These are phyloP conservation scores for Lachancea kluyveri DNA, from an alignment of 805 yeast species.

Conservation along the genomic window DNA sequence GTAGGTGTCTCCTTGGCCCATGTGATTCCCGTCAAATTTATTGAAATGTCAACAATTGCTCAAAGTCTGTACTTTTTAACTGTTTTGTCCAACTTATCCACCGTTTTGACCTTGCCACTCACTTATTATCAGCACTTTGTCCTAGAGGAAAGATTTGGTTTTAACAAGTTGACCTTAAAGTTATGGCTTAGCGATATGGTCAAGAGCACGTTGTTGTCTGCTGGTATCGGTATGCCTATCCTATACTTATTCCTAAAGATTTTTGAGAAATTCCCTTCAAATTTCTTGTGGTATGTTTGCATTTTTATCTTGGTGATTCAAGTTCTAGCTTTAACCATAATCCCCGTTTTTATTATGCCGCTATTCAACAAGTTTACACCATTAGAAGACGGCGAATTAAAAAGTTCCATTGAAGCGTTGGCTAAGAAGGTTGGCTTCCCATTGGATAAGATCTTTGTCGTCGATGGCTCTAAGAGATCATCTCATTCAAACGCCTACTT, in stretches of 20 bases:
- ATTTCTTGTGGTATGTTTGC: constrained; percentile 77
- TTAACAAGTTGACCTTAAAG: constrained; percentile 73
- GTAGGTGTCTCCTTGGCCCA: constrained; percentile 37
- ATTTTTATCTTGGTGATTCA: constrained; percentile 65
- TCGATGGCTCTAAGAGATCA: constrained; percentile 96
- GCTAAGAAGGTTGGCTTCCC: constrained; percentile 81
- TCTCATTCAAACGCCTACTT: constrained; percentile 97
- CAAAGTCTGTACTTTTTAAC: constrained; percentile 65
- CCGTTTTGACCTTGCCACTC: constrained; percentile 58
- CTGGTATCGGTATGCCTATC: constrained; percentile 64
- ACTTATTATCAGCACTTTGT: constrained; percentile 77
- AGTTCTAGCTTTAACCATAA: constrained; percentile 64
- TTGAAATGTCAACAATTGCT: constrained; percentile 51
- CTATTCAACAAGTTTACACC: constrained; percentile 88
- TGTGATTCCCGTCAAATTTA: constrained; percentile 24
- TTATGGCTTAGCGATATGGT: constrained; percentile 70
- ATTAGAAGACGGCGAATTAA: constrained; percentile 83
- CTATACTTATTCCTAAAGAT: constrained; percentile 73
- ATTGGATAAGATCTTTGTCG: constrained; percentile 72
- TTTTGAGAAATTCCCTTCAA: constrained; percentile 71
- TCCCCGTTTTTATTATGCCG: constrained; percentile 86
- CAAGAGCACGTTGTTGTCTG: constrained; percentile 50
- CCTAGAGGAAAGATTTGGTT: constrained; percentile 87
- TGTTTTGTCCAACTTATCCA: constrained; percentile 42
- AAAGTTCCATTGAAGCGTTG: constrained; percentile 69